A percentile compares a stretch with the other conserved stretches of the same genome.
phyloP scores from a whole-genome alignment of 257 asterid genomes.

The Plectranthus barbatus region DNA sequence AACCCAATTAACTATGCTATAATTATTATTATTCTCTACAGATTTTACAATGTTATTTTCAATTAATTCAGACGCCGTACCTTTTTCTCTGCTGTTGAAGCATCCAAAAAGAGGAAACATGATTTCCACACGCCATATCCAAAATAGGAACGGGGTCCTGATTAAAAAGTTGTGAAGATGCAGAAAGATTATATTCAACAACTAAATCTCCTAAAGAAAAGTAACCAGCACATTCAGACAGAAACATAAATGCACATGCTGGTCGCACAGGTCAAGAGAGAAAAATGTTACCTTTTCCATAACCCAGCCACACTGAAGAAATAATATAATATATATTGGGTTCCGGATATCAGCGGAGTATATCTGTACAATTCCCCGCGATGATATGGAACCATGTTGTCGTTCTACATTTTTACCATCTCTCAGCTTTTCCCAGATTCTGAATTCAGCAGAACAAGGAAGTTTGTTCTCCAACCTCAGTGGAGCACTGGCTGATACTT shows the following conservation, averaged over 20 bases:
- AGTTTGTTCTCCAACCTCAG: slow-evolving; percentile 90
- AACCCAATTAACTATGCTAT: not conserved
- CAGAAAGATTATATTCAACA: slow-evolving; percentile 2
- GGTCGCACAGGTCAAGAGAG: slow-evolving; percentile 11
- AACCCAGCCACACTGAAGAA: slow-evolving; percentile 88
- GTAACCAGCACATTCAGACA: slow-evolving; percentile 6
- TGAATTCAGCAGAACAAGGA: slow-evolving; percentile 80
- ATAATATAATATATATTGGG: slow-evolving; percentile 61
- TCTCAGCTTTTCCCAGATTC: slow-evolving; percentile 62
- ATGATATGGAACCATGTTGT: slow-evolving; percentile 62
- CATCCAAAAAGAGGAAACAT: slow-evolving; percentile 92
- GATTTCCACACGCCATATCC: slow-evolving; percentile 67
- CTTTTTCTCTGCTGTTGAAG: slow-evolving; percentile 77
- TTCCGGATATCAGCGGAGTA: slow-evolving; percentile 85
- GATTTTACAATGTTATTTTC: not conserved
- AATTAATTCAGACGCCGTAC: slow-evolving; percentile 21
- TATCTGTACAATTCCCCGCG: slow-evolving; percentile 76
- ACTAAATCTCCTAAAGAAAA: not conserved
- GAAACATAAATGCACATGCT: not conserved
- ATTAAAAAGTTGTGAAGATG: slow-evolving; percentile 13
- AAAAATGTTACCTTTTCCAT: slow-evolving; percentile 74
- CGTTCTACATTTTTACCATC: slow-evolving; percentile 78
- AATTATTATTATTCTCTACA: not conserved
- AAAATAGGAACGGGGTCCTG: slow-evolving; percentile 82
- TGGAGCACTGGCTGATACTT: slow-evolving; percentile 79